phyloP scores from a whole-genome alignment of 2,329 filamentous ascomycete genomes.

The Xylariaceae sp. region DNA sequence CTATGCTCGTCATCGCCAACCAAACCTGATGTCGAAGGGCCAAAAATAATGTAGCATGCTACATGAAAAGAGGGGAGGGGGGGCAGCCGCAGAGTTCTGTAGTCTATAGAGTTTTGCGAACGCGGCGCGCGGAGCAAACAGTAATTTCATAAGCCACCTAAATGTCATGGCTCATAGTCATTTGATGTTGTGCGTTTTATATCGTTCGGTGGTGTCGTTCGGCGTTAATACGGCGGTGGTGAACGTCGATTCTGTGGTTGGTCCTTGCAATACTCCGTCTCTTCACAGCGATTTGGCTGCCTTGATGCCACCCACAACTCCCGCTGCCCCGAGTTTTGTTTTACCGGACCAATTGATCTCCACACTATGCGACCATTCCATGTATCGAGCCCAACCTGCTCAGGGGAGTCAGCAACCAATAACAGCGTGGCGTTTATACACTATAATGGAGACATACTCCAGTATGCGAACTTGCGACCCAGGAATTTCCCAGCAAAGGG shows the following conservation, averaged over 20 bases:
- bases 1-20: not conserved
- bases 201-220: not conserved
- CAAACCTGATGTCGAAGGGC: not conserved
- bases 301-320: conserved; percentile 57
- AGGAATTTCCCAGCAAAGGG: conserved; percentile 94
- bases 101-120: not conserved
- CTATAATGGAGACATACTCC: conserved; percentile 60
- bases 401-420: conserved; percentile 11
- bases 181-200: not conserved
- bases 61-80: no score
- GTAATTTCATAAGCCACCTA: not conserved
- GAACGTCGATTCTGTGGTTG: not conserved
- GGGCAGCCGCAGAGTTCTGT: not conserved
- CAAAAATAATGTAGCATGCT: not conserved
- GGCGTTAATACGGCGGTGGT: not conserved
- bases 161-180: not conserved
- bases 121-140: not conserved
- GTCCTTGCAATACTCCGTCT: not conserved
- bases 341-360: conserved; percentile 63
- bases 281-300: conserved; percentile 47
- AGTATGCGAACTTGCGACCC: conserved; percentile 90
- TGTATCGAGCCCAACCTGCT: conserved; percentile 83
- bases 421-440: not conserved
- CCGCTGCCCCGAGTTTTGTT: conserved; percentile 56
- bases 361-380: conserved; percentile 87